Percentiles rank a stretch among this genome's conserved stretches.
Evolutionary conservation across 2,329 filamentous ascomycete species (phyloP).

Genomic region (Exserohilum rostratum): DNA sequence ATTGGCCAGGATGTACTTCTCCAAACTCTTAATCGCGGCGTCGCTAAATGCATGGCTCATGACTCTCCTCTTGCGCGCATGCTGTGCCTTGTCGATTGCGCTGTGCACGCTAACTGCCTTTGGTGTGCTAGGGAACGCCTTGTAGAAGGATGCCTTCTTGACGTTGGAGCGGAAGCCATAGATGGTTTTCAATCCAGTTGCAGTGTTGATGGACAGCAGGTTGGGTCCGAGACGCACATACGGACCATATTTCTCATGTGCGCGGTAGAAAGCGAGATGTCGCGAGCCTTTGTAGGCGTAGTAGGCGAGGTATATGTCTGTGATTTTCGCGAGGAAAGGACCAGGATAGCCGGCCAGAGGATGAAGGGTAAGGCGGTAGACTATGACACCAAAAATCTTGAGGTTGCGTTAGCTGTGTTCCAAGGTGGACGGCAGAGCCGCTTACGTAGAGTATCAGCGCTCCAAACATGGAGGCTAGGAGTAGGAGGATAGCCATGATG

Average conservation of each 20-base stretch:
- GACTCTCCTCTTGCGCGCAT: slow-evolving; percentile 55
- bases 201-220: slow-evolving; percentile 77
- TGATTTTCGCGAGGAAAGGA: slow-evolving; percentile 48
- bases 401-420: slow-evolving; percentile 8
- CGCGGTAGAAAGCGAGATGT: slow-evolving; percentile 73
- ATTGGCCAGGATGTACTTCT: slow-evolving; percentile 53
- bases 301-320: slow-evolving; percentile 57
- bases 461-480: slow-evolving; percentile 34
- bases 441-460: slow-evolving; percentile 35
- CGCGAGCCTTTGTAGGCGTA: slow-evolving; percentile 76
- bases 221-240: slow-evolving; percentile 81
- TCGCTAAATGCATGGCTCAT: slow-evolving; percentile 56
- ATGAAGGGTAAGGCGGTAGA: slow-evolving; percentile 52
- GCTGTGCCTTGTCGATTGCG: slow-evolving; percentile 53
- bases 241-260: slow-evolving; percentile 73
- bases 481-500: slow-evolving; percentile 15
- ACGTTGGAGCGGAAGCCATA: slow-evolving; percentile 57
- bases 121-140: slow-evolving; percentile 53
- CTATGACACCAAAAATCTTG: slow-evolving; percentile 34
- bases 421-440: not conserved
- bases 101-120: slow-evolving; percentile 53
- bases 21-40: slow-evolving; percentile 53
- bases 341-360: slow-evolving; percentile 53
- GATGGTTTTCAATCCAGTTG: slow-evolving; percentile 57
- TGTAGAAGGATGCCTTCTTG: slow-evolving; percentile 57